phyloP scores from a whole-genome alignment of 768 basidiomycete genomes.

The Macrolepiota fuliginosa region DNA sequence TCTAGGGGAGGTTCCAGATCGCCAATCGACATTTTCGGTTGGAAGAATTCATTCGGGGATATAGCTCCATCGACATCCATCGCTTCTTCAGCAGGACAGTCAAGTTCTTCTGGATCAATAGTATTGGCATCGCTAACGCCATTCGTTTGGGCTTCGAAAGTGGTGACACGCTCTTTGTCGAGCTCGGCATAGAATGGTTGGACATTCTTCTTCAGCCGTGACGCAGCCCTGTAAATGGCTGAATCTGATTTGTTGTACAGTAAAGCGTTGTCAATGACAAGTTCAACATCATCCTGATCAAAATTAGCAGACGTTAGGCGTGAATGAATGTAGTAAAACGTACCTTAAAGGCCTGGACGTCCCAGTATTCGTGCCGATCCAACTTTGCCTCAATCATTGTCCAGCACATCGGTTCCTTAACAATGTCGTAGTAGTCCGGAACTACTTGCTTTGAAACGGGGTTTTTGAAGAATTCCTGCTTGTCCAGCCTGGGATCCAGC shows the following conservation, averaged over 20 bases:
- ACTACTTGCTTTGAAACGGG: conserved; percentile 80
- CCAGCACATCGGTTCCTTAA: conserved; percentile 90
- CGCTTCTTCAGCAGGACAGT: background rate
- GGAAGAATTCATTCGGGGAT: background rate
- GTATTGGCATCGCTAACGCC: background rate
- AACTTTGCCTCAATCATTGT: conserved; percentile 77
- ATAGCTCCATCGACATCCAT: background rate
- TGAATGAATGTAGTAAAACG: conserved; percentile 12
- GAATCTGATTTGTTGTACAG: conserved; percentile 82
- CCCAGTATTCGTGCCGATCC: conserved; percentile 80
- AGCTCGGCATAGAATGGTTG: conserved; percentile 43
- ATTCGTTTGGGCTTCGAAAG: background rate
- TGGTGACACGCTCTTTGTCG: conserved; percentile 23
- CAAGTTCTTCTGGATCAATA: background rate
- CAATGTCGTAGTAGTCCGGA: conserved; percentile 88
- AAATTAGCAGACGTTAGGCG: background rate
- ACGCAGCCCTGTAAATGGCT: conserved; percentile 65
- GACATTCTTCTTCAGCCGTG: conserved; percentile 47
- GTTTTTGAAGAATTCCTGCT: conserved; percentile 71
- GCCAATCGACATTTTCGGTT: conserved; percentile 39
- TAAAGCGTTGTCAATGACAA: conserved; percentile 85
- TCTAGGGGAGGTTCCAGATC: conserved; percentile 73
- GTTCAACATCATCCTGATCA: conserved; percentile 68
- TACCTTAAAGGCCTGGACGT: conserved; percentile 72
- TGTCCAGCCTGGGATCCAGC: conserved; percentile 57